Evolutionary conservation across 805 yeast genomes (phyloP), one percentile per base, ranked within the genome.

Genomic region (Myxozyma monticola): DNA sequence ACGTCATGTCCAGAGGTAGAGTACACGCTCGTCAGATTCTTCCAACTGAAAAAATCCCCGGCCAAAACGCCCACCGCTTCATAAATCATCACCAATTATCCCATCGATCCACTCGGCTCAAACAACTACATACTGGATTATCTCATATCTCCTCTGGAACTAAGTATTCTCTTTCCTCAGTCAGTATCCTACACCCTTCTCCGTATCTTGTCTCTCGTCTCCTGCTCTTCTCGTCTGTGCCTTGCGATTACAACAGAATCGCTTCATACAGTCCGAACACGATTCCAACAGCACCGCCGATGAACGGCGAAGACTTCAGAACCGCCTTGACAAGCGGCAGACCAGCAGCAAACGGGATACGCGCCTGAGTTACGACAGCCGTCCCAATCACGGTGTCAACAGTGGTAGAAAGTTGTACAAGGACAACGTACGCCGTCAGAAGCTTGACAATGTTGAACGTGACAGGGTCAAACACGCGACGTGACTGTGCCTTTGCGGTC

Each of bases 311-410:
- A 37, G 41, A 42, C 12, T 42, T 50, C n/a, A 57, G 35, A 17
- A 40, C 37, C 1, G 37, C 45, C 22, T 24, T 37, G 21, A 53
- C 45, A 12, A 43, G n/a, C n/a, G 37, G 31, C 14, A 71, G 72
- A 48, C 81, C 82, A 4, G 51, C 72, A 0, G 55, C 49, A 1
- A 70, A 73, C 36, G 85, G 81, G 57, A 66, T 60, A 8, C 59
- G 65, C 39, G 61, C 41, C n/a, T 15, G 43, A 22, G 26, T 24
- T n/a, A 44, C 18, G 37, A 37, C 34, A 9, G 45, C 49, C 8
- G 45, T 37, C 25, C 43, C 49, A 18, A 44, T 21, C n/a, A n/a
- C 25, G 33, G 22, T 30, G 18, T 42, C 56, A 8, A 44, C 8
- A 4, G 46, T 30, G 10, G 22, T 20, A n/a, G 39, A 21, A 12